Evolutionary conservation across 208 protist species (phyloP).

Genomic region (Crithidia acanthocephali): DNA sequence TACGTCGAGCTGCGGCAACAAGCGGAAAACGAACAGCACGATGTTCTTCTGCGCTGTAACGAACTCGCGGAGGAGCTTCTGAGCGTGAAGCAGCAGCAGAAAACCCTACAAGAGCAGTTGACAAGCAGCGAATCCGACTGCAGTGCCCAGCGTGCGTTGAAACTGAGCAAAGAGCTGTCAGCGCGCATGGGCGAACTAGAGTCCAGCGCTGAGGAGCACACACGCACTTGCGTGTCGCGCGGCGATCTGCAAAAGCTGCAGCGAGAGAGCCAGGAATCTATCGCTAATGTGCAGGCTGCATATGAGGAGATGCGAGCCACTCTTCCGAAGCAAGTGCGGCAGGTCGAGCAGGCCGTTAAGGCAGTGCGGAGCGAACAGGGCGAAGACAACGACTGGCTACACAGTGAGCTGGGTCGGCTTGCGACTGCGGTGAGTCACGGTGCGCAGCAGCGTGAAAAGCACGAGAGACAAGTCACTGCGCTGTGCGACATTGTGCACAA

Average conservation of each 20-base stretch:
- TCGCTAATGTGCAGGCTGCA: not conserved
- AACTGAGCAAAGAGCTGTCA: conserved; percentile 18
- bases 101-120: conserved; percentile 21
- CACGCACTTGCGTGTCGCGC: not conserved
- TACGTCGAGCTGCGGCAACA: conserved; percentile 21
- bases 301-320: not conserved
- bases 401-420: conserved; percentile 30
- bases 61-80: conserved; percentile 22
- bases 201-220: conserved; percentile 9
- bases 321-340: conserved; percentile 11
- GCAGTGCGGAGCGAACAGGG: conserved; percentile 15
- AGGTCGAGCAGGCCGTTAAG: conserved; percentile 9
- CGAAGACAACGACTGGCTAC: conserved; percentile 38
- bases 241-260: conserved; percentile 18
- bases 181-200: conserved; percentile 16
- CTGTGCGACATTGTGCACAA: conserved; percentile 41
- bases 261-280: conserved; percentile 12
- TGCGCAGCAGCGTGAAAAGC: conserved; percentile 30
- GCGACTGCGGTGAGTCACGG: conserved; percentile 13
- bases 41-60: conserved; percentile 1
- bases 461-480: conserved; percentile 29
- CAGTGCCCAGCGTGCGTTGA: not conserved
- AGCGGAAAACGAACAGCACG: conserved; percentile 6
- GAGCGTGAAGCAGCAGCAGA: conserved; percentile 24
- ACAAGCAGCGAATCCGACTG: not conserved